These are phyloP conservation scores for Murraya paniculata DNA, from an alignment of 345 rosid genomes.

Conservation along the genomic window DNA sequence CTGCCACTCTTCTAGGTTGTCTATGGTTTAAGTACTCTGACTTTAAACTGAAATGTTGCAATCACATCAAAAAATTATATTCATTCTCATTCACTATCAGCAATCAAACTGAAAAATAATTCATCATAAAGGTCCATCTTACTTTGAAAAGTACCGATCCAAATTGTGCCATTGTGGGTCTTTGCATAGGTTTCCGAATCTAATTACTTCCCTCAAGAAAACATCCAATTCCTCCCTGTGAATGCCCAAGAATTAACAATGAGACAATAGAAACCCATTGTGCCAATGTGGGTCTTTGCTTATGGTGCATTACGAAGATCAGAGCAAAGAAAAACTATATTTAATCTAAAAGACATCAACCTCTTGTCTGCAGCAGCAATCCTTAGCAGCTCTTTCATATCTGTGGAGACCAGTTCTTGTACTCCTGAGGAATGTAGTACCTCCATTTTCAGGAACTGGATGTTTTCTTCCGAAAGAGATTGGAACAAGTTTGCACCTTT, in stretches of 20 bases:
- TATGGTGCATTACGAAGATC: background rate
- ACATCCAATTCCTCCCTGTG: slow-evolving; percentile 81
- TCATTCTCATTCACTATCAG: slow-evolving; percentile 11
- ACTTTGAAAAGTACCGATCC: slow-evolving; percentile 70
- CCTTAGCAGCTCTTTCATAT: slow-evolving; percentile 53
- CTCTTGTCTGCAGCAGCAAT: slow-evolving; percentile 94
- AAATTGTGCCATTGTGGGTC: slow-evolving; percentile 91
- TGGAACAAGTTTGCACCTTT: slow-evolving; percentile 72
- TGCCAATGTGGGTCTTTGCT: background rate
- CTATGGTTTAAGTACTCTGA: slow-evolving; percentile 38
- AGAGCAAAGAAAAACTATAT: background rate
- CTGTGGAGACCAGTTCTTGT: slow-evolving; percentile 61
- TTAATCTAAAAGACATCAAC: slow-evolving; percentile 36
- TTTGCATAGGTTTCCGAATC: slow-evolving; percentile 86
- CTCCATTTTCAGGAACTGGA: slow-evolving; percentile 60
- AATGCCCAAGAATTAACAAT: slow-evolving; percentile 13
- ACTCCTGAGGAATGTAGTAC: slow-evolving; percentile 66
- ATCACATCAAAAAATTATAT: slow-evolving; percentile 22
- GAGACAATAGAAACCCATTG: background rate
- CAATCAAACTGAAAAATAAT: background rate
- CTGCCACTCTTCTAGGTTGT: slow-evolving; percentile 55
- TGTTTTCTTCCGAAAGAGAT: slow-evolving; percentile 64
- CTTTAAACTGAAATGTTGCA: slow-evolving; percentile 56
- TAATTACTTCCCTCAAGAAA: slow-evolving; percentile 68
- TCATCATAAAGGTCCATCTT: slow-evolving; percentile 25